Conservation (phyloP, 306 rosid genomes). For the Fragaria iinumae region DNA sequence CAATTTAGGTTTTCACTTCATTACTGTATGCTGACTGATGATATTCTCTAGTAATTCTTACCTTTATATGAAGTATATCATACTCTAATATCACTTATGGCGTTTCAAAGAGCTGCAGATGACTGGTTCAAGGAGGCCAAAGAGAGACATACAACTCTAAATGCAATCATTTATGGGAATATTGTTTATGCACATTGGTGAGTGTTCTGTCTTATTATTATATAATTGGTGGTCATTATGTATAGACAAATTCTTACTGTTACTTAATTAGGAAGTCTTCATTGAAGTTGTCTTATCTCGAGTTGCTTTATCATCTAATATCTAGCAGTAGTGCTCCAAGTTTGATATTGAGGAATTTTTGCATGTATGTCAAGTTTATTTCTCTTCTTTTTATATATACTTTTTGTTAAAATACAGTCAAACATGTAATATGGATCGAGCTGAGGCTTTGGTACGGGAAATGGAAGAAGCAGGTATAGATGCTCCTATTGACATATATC, state of each 20-base stretch:
- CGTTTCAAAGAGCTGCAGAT: conserved; percentile 95
- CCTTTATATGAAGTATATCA: conserved; percentile 4
- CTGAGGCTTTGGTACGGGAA: conserved; percentile 89
- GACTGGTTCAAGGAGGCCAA: conserved; percentile 89
- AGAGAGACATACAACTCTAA: conserved; percentile 63
- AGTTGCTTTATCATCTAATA: neutral
- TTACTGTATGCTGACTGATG: conserved; percentile 11
- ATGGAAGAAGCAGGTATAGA: conserved; percentile 99
- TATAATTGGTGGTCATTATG: conserved; percentile 16
- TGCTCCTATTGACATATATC: conserved; percentile 92
- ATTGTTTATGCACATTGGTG: conserved; percentile 93
- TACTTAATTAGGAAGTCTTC: neutral
- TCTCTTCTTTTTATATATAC: conserved; percentile 13
- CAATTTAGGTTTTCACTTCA: conserved; percentile 17
- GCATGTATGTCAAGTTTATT: conserved; percentile 10
- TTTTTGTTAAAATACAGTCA: conserved; percentile 52
- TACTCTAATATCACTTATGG: conserved; percentile 46
- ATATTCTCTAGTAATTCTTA: conserved; percentile 7
- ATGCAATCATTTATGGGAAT: conserved; percentile 83
- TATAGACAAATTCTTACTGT: neutral
- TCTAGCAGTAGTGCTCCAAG: neutral
- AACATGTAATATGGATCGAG: conserved; percentile 68
- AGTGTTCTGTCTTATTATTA: conserved; percentile 28
- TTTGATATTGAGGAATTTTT: conserved; percentile 1
- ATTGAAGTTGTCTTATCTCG: neutral